Evolutionary conservation across 2,329 filamentous ascomycete genomes (phyloP).

Genomic region (Alternaria consortialis): DNA sequence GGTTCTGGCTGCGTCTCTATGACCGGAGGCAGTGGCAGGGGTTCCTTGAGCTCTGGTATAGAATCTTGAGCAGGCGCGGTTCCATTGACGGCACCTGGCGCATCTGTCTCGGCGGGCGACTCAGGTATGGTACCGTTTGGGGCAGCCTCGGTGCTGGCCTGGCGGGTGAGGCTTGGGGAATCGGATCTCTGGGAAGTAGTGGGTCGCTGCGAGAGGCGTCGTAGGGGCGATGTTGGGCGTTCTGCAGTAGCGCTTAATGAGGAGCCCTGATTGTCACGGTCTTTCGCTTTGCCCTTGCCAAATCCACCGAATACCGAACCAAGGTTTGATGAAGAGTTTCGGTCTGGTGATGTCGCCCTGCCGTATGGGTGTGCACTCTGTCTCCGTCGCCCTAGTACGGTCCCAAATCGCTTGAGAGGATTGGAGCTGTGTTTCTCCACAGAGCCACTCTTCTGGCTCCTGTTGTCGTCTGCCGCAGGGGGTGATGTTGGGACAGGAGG

Average conservation of each 20-base stretch:
- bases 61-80: constrained; percentile 38
- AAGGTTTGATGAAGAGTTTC: constrained; percentile 65
- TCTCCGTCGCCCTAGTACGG: constrained; percentile 50
- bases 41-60: constrained; percentile 50
- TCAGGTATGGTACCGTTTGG: constrained; percentile 47
- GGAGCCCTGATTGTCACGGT: constrained; percentile 59
- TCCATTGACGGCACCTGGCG: constrained; percentile 40
- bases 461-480: constrained; percentile 60
- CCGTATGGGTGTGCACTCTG: constrained; percentile 54
- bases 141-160: constrained; percentile 35
- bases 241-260: constrained; percentile 46
- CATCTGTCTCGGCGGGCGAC: constrained; percentile 25
- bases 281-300: constrained; percentile 70
- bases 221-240: constrained; percentile 46
- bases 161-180: constrained; percentile 45
- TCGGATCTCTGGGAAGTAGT: constrained; percentile 44
- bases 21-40: constrained; percentile 40
- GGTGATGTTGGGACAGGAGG: constrained; percentile 43
- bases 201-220: constrained; percentile 39
- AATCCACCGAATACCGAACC: constrained; percentile 68
- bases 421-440: constrained; percentile 51
- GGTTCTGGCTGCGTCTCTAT: constrained; percentile 45
- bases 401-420: constrained; percentile 53
- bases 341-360: constrained; percentile 55
- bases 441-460: constrained; percentile 64